phyloP scores from a whole-genome alignment of 345 rosid species.

The Nasturtium officinale region DNA sequence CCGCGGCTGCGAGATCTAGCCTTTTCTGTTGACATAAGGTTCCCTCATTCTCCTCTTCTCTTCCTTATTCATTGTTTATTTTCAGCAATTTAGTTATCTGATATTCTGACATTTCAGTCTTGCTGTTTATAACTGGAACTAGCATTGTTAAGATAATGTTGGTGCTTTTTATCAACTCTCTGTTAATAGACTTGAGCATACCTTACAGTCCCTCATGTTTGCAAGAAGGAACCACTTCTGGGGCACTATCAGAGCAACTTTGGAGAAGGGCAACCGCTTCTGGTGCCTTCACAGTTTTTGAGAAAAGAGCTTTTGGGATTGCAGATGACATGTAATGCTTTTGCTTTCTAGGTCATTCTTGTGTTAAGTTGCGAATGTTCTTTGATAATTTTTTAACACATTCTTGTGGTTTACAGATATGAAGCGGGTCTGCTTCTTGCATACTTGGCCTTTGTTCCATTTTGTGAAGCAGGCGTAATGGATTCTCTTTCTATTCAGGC shows the following conservation, averaged over 20 bases:
- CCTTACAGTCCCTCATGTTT: constrained; percentile 54
- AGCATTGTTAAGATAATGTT: background rate
- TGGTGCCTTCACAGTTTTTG: constrained; percentile 71
- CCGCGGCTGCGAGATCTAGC: constrained; percentile 92
- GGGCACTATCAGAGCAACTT: constrained; percentile 68
- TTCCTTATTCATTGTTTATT: constrained; percentile 2
- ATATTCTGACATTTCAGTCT: constrained; percentile 21
- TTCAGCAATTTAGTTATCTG: constrained; percentile 17
- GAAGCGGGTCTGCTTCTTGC: constrained; percentile 96
- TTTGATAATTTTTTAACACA: constrained; percentile 18
- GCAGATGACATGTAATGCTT: constrained; percentile 87
- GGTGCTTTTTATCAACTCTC: background rate
- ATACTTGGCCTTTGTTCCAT: constrained; percentile 91
- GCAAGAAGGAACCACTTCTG: constrained; percentile 51
- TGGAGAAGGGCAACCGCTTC: constrained; percentile 92
- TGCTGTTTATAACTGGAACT: constrained; percentile 14
- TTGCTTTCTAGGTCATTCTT: constrained; percentile 19
- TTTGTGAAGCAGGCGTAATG: constrained; percentile 79
- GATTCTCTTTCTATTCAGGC: constrained; percentile 92
- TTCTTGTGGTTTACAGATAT: constrained; percentile 56
- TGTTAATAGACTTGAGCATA: constrained; percentile 25
- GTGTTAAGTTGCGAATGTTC: constrained; percentile 1
- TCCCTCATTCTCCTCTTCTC: constrained; percentile 27
- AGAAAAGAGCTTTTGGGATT: constrained; percentile 87
- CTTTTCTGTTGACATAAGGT: constrained; percentile 90